Evolutionary conservation across 352 stramenopile genomes (phyloP), one percentile per base, ranked within the genome.

Genomic region (Thalassiosira pacifica): DNA sequence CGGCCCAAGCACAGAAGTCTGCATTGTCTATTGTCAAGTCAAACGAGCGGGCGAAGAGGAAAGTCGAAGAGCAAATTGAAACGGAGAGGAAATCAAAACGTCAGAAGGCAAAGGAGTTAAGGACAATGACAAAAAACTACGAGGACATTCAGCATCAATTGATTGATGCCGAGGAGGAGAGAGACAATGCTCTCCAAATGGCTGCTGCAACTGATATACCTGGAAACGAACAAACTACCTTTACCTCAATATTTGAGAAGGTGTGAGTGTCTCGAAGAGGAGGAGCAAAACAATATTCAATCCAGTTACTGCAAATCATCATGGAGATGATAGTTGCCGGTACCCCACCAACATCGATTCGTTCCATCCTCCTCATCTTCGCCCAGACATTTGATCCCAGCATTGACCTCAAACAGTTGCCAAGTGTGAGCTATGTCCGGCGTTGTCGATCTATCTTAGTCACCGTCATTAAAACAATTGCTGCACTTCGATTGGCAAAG

Each of bases 21-120:
- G 37, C 37, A 13, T 6, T 13, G 37, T 6, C 37, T 6, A 13
- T 48, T 6, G 13, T 13, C 6, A 48, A 13, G 37, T 16, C n/a
- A 66, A 13, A 29, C 31, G 52, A 45, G 63, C 18, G 65, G 67
- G 65, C 76, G 78, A 37, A 94, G 78, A 34, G 84, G 83, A 80
- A 95, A 95, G 31, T 93, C 76, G n/a, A 93, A 6, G 37, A 48
- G 37, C 6, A 48, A 48, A 48, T 48, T 13, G 37, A 13, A 13
- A 48, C 6, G 37, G 6, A 48, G 37, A 48, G 6, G 37, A 13
- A 48, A 13, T 6, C 37, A 48, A 48, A 48, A 13, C 6, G 13
- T 13, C 37, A 48, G 6, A 48, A 48, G 37, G 37, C 37, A 48
- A 48, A 6, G 37, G 37, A 48, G 13, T 13, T 48, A 48, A 13